These are phyloP conservation scores for Pisolithus albus DNA, from an alignment of 768 basidiomycete species.

Conservation along the genomic window DNA sequence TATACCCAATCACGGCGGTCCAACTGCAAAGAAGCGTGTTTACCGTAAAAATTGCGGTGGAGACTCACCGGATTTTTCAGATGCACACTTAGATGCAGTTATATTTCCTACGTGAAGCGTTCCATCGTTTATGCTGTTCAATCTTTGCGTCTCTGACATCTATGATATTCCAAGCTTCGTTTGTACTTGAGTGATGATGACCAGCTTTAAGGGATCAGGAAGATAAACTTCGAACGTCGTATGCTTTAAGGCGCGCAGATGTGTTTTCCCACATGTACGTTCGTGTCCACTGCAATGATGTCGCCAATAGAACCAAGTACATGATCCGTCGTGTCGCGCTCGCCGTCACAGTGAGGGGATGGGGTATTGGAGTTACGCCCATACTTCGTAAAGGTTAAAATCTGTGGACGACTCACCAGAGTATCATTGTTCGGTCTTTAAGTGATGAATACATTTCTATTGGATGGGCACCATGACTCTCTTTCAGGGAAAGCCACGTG, in stretches of 20 bases:
- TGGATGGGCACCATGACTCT: not conserved
- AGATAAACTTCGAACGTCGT: no score
- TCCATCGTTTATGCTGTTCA: no score
- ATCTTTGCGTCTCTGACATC: no score
- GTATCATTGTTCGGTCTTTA: slow-evolving; percentile 88
- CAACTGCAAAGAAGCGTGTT: no score
- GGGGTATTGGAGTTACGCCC: not conserved
- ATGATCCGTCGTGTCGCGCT: slow-evolving; percentile 30
- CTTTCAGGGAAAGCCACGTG: slow-evolving; percentile 27
- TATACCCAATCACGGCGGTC: no score
- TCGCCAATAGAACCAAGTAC: no score
- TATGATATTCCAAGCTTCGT: no score
- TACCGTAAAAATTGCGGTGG: no score
- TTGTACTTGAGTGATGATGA: slow-evolving; percentile 36
- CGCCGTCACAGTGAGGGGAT: slow-evolving; percentile 39
- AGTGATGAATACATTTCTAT: slow-evolving; percentile 48
- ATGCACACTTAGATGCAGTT: no score
- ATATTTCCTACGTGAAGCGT: no score
- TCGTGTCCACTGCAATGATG: slow-evolving; percentile 39
- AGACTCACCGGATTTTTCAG: no score
- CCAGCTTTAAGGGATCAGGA: slow-evolving; percentile 12
- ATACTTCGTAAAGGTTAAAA: not conserved
- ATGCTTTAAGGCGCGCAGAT: slow-evolving; percentile 44
- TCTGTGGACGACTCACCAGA: slow-evolving; percentile 53
- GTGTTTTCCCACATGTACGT: slow-evolving; percentile 76